Evolutionary conservation across 805 yeast genomes (phyloP).

Genomic region (Peterozyma xylosa): DNA sequence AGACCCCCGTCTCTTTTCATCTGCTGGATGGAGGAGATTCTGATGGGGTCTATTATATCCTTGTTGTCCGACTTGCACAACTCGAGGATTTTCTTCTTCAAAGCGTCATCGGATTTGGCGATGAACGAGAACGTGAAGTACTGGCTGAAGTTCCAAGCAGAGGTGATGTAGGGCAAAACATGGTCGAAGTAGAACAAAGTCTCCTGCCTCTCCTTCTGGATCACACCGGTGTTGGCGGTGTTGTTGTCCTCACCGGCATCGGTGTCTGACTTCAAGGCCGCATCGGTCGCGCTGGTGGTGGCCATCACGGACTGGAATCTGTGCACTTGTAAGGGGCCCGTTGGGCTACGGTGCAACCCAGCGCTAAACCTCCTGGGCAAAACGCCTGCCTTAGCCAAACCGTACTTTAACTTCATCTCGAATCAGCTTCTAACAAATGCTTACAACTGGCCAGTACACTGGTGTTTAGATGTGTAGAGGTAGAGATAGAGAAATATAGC

Average conservation of each 20-base stretch:
- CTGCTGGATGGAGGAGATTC: slow-evolving; percentile 56
- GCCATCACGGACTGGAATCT: too few species aligned
- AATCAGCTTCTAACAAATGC: too few species aligned
- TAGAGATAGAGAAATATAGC: too few species aligned
- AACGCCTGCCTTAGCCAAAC: too few species aligned
- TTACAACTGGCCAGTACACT: too few species aligned
- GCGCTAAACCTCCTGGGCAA: too few species aligned
- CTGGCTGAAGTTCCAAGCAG: slow-evolving; percentile 38
- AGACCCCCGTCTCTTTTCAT: slow-evolving; percentile 89
- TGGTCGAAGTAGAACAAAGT: slow-evolving; percentile 51
- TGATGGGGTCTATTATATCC: slow-evolving; percentile 16
- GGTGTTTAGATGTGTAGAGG: too few species aligned
- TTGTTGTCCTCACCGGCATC: slow-evolving; percentile 49
- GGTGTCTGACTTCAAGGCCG: slow-evolving; percentile 19
- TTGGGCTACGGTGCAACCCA: too few species aligned
- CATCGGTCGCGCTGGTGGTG: neutral
- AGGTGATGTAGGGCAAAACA: slow-evolving; percentile 32
- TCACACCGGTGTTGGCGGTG: slow-evolving; percentile 51
- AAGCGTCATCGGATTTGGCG: slow-evolving; percentile 28
- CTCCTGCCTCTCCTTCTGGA: slow-evolving; percentile 39
- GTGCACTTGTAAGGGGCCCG: too few species aligned
- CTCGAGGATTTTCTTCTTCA: slow-evolving; percentile 19
- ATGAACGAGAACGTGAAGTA: slow-evolving; percentile 31
- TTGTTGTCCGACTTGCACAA: slow-evolving; percentile 29
- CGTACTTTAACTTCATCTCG: too few species aligned